These are phyloP conservation scores for Elsinoe perseae DNA, from an alignment of 2,329 filamentous ascomycete species.

Conservation along the genomic window DNA sequence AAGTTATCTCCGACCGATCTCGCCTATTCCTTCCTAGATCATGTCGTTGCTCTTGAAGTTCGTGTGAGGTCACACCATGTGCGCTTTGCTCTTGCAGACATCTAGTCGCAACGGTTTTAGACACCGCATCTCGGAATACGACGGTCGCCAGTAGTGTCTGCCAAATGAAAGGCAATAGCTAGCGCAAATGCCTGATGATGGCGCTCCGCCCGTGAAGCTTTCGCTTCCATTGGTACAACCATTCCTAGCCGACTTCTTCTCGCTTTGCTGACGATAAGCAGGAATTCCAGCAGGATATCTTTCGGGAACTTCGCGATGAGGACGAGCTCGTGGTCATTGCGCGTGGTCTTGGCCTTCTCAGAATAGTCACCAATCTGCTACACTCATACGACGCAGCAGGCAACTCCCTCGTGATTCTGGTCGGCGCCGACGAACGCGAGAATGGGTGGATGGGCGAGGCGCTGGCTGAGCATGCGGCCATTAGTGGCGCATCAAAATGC, in stretches of 20 bases:
- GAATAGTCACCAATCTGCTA: conserved; percentile 88
- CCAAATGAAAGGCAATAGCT: not conserved
- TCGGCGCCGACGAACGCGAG: conserved; percentile 85
- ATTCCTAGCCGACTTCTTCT: conserved; percentile 18
- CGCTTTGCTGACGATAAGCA: conserved; percentile 27
- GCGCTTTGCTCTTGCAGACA: not conserved
- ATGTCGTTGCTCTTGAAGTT: not conserved
- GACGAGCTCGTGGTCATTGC: conserved; percentile 92
- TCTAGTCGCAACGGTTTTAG: not conserved
- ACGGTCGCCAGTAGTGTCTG: not conserved
- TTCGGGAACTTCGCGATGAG: conserved; percentile 78
- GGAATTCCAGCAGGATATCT: conserved; percentile 91
- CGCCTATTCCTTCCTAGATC: conserved; percentile 7
- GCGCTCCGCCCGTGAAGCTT: conserved; percentile 59
- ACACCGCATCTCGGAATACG: not conserved
- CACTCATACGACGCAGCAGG: conserved; percentile 95
- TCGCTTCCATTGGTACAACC: conserved; percentile 60
- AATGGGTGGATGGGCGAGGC: conserved; percentile 97
- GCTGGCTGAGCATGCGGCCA: conserved; percentile 86
- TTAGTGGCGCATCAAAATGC: conserved; percentile 74
- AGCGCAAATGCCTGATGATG: conserved; percentile 19
- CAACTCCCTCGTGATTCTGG: conserved; percentile 81
- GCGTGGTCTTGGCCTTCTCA: conserved; percentile 82
- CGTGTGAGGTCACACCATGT: not conserved
- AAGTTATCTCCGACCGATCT: not conserved